phyloP scores from a whole-genome alignment of 306 rosid genomes.

The Castanea crenata region DNA sequence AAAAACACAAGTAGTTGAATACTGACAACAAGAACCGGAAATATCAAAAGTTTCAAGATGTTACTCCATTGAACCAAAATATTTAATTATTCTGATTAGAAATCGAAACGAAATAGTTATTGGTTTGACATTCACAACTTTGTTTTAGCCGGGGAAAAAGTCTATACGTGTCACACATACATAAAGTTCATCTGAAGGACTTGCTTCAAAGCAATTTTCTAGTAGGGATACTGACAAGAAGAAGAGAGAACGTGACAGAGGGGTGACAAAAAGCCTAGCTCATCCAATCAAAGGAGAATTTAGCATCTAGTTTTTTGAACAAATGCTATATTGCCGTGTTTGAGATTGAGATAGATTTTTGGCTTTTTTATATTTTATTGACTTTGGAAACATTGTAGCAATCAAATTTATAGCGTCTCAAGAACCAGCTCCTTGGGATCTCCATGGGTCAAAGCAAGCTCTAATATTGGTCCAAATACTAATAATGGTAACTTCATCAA shows the following conservation, averaged over 20 bases:
- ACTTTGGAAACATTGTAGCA: background rate
- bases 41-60: no score
- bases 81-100: no score
- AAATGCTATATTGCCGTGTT: background rate
- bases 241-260: background rate
- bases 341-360: background rate
- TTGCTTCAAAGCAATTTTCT: background rate
- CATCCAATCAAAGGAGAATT: background rate
- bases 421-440: background rate
- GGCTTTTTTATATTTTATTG: background rate
- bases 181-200: no score
- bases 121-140: no score
- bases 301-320: background rate
- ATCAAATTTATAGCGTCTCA: background rate
- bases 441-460: background rate
- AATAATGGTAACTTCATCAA: background rate
- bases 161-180: no score
- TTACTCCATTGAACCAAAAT: no score
- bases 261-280: conserved; percentile 19
- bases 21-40: no score
- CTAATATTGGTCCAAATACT: background rate
- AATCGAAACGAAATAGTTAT: no score
- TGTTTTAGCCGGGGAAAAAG: no score
- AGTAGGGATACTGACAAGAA: conserved; percentile 18
- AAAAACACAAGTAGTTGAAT: no score